Percentiles rank a stretch among this genome's conserved stretches.
Conservation (phyloP, 2,329 filamentous ascomycete genomes). For the Aspergillus sp. region DNA sequence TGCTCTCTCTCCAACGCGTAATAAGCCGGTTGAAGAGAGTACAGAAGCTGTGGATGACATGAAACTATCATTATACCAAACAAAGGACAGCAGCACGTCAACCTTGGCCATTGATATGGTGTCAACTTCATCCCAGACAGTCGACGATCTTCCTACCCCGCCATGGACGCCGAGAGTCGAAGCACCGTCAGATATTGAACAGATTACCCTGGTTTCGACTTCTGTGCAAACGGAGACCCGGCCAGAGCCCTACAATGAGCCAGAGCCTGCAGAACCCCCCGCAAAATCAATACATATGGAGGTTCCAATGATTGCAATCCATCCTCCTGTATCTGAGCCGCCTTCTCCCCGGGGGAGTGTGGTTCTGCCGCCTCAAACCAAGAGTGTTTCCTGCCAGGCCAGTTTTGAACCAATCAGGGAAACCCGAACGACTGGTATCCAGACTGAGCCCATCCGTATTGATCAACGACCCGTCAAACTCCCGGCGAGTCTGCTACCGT, state of each 20-base stretch:
- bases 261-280: slow-evolving; percentile 14
- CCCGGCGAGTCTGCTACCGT: slow-evolving; percentile 76
- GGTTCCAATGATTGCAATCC: slow-evolving; percentile 86
- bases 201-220: slow-evolving; percentile 25
- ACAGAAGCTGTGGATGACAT: not conserved
- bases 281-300: slow-evolving; percentile 34
- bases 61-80: slow-evolving; percentile 12
- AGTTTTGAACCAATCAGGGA: slow-evolving; percentile 50
- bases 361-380: slow-evolving; percentile 76
- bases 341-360: slow-evolving; percentile 71
- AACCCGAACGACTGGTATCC: slow-evolving; percentile 61
- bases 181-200: slow-evolving; percentile 17
- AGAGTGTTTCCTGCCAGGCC: slow-evolving; percentile 81
- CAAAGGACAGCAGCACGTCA: slow-evolving; percentile 32
- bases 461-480: slow-evolving; percentile 74
- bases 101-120: slow-evolving; percentile 37
- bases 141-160: slow-evolving; percentile 36
- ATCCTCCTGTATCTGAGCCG: slow-evolving; percentile 83
- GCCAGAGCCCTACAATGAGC: slow-evolving; percentile 14
- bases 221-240: slow-evolving; percentile 38
- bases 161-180: slow-evolving; percentile 34
- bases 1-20: slow-evolving; percentile 20
- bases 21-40: slow-evolving; percentile 5
- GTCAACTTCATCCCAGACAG: slow-evolving; percentile 46
- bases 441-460: slow-evolving; percentile 88